phyloP scores from a whole-genome alignment of 1,284 basidiomycete genomes.

The Volvariella surrecta region DNA sequence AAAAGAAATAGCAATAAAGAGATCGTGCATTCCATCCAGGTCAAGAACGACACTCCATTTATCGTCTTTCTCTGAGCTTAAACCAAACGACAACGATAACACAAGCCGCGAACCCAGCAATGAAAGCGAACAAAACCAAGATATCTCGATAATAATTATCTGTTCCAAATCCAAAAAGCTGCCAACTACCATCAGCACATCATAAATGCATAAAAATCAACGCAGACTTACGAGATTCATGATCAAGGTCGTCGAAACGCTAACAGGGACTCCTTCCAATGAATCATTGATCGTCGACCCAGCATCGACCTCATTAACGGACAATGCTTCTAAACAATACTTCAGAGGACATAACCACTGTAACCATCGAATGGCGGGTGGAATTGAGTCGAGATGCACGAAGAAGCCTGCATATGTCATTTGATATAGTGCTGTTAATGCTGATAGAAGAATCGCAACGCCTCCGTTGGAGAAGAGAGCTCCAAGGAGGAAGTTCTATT shows the following conservation, averaged over 20 bases:
- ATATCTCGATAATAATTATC: conserved; percentile 82
- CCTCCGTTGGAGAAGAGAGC: conserved; percentile 77
- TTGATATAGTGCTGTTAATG: conserved; percentile 69
- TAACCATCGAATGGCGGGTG: conserved; percentile 80
- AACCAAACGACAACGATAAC: conserved; percentile 71
- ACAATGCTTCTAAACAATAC: conserved; percentile 74
- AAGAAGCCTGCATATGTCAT: conserved; percentile 86
- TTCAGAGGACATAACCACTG: conserved; percentile 73
- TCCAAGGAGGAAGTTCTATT: conserved; percentile 81
- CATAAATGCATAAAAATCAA: background rate
- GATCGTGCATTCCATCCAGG: too few species aligned
- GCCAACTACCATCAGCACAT: conserved; percentile 4
- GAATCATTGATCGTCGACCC: conserved; percentile 78
- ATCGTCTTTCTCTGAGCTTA: conserved; percentile 64
- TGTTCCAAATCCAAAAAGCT: conserved; percentile 76
- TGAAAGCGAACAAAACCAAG: conserved; percentile 76
- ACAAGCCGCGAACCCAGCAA: conserved; percentile 63
- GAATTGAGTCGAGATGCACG: conserved; percentile 73
- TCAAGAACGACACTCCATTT: conserved; percentile 6
- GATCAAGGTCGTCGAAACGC: conserved; percentile 72
- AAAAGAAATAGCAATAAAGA: too few species aligned
- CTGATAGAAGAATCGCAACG: conserved; percentile 78
- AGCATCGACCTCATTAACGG: conserved; percentile 83
- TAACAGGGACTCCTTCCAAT: conserved; percentile 73
- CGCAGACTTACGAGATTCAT: conserved; percentile 60